phyloP scores from a whole-genome alignment of 1,284 basidiomycete species.

The Cutaneotrichosporon dermatis region DNA sequence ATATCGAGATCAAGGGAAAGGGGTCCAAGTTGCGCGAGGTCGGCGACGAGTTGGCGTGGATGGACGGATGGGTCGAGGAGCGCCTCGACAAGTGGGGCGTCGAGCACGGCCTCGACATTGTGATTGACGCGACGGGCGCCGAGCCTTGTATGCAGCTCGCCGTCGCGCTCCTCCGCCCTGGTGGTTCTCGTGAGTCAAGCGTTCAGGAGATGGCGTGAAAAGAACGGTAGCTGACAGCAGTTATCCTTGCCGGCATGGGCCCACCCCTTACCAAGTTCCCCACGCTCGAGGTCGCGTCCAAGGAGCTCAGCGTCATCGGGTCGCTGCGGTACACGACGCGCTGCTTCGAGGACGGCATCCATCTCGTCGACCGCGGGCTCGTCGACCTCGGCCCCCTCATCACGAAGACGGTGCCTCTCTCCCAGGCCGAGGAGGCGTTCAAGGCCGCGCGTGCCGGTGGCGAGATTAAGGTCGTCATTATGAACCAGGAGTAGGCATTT shows the following conservation, averaged over 20 bases:
- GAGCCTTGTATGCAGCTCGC: slow-evolving; percentile 59
- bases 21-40: slow-evolving; percentile 55
- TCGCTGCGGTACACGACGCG: slow-evolving; percentile 31
- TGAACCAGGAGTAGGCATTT: slow-evolving; percentile 24
- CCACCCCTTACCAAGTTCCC: slow-evolving; percentile 25
- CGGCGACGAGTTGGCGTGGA: slow-evolving; percentile 52
- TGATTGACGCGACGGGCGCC: slow-evolving; percentile 57
- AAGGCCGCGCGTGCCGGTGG: slow-evolving; percentile 49
- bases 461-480: slow-evolving; percentile 32
- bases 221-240: slow-evolving; percentile 3
- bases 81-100: slow-evolving; percentile 43
- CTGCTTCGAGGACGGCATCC: slow-evolving; percentile 50
- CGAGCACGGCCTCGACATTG: slow-evolving; percentile 54
- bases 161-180: slow-evolving; percentile 58
- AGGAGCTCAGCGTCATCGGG: slow-evolving; percentile 66
- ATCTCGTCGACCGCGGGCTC: slow-evolving; percentile 52
- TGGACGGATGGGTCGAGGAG: slow-evolving; percentile 26
- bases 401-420: slow-evolving; percentile 54
- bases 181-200: slow-evolving; percentile 39
- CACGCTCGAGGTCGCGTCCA: slow-evolving; percentile 43
- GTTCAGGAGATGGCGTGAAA: neutral
- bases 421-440: slow-evolving; percentile 51
- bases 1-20: slow-evolving; percentile 4
- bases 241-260: slow-evolving; percentile 29
- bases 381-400: slow-evolving; percentile 54